Percentiles rank a stretch among this genome's conserved stretches.
Evolutionary conservation across 1,284 basidiomycete genomes (phyloP).

Genomic region (Trametes sp.): DNA sequence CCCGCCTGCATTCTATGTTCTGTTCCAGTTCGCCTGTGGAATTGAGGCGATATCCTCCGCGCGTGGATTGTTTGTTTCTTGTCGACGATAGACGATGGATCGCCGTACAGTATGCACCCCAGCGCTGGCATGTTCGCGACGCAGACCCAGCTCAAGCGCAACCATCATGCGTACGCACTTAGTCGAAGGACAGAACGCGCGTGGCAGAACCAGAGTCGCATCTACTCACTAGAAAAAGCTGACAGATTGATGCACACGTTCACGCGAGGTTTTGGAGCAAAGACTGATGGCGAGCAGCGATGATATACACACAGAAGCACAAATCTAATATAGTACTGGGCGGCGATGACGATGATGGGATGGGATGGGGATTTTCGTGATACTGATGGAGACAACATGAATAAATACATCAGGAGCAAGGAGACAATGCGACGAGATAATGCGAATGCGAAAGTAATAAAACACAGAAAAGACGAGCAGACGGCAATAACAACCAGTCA

Average conservation of each 20-base stretch:
- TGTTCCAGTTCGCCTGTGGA: no score
- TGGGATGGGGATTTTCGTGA: constrained; percentile 18
- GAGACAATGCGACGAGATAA: constrained; percentile 16
- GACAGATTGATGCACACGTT: constrained; percentile 4
- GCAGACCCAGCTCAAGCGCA: no score
- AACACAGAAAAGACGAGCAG: constrained; percentile 24
- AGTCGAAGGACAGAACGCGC: no score
- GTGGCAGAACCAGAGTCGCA: no score
- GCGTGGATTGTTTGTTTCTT: no score
- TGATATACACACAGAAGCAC: constrained; percentile 16
- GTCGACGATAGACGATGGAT: no score
- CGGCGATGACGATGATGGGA: constrained; percentile 4
- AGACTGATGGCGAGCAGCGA: constrained; percentile 12
- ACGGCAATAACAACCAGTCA: constrained; percentile 27
- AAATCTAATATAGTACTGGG: constrained; percentile 13
- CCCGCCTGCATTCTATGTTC: no score
- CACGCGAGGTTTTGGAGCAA: background rate
- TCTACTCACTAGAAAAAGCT: no score
- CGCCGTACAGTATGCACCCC: no score
- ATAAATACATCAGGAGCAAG: constrained; percentile 34
- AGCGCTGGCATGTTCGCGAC: no score
- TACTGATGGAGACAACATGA: constrained; percentile 17
- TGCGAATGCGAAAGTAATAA: constrained; percentile 35
- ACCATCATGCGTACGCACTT: no score
- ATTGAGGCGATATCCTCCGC: no score